These are phyloP conservation scores for Pseudonitzschia delicatissima DNA, from an alignment of 108 stramenopile genomes.

Conservation along the genomic window DNA sequence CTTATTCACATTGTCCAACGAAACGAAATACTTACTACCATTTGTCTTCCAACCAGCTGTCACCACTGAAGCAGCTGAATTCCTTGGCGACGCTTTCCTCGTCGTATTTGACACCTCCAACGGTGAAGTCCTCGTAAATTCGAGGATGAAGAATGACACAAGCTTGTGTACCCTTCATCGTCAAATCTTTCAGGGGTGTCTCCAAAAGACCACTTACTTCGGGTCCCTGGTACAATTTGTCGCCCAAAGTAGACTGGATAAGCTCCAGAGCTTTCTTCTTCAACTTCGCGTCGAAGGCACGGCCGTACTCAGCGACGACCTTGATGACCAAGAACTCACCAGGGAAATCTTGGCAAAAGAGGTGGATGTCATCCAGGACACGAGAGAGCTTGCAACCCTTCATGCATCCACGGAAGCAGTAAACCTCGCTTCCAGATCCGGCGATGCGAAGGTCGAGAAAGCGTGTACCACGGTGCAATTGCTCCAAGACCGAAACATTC, in stretches of 20 bases:
- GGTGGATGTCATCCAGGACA: slow-evolving; percentile 47
- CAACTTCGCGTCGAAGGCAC: slow-evolving; percentile 31
- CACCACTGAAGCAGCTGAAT: slow-evolving; percentile 35
- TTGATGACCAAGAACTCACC: slow-evolving; percentile 58
- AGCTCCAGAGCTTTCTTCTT: slow-evolving; percentile 35
- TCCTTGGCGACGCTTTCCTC: slow-evolving; percentile 26
- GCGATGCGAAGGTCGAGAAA: slow-evolving; percentile 59
- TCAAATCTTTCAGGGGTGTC: slow-evolving; percentile 30
- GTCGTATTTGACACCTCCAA: slow-evolving; percentile 26
- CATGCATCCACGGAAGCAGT: slow-evolving; percentile 54
- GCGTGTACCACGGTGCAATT: slow-evolving; percentile 54
- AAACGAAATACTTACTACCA: slow-evolving; percentile 44
- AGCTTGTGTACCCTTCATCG: slow-evolving; percentile 22
- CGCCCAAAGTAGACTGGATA: slow-evolving; percentile 33
- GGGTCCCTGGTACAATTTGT: slow-evolving; percentile 24
- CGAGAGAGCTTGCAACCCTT: slow-evolving; percentile 38
- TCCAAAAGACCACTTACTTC: slow-evolving; percentile 21
- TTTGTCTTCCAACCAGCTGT: slow-evolving; percentile 35
- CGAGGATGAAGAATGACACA: slow-evolving; percentile 40
- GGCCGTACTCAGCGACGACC: slow-evolving; percentile 41
- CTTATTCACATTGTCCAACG: not conserved
- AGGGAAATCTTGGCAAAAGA: slow-evolving; percentile 45
- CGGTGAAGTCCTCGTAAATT: slow-evolving; percentile 35
- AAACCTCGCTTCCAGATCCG: slow-evolving; percentile 30
- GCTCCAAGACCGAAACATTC: slow-evolving; percentile 56